Conservation (phyloP, 768 basidiomycete species). For the Tricholoma bakamatsutake region DNA sequence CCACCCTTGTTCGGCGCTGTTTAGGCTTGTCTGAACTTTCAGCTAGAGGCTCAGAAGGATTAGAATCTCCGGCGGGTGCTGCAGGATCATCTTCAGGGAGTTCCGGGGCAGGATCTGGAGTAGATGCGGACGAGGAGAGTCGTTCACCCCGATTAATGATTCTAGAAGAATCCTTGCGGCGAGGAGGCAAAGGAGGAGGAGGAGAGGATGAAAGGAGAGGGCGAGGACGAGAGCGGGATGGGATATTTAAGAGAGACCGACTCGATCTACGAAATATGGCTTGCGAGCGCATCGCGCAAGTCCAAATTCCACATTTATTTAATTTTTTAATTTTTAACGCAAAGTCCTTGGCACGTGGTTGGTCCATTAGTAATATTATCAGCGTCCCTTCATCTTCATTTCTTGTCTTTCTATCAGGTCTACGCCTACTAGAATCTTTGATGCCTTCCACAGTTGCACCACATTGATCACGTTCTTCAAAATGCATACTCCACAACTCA, state of each 20-base stretch:
- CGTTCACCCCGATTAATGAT: neutral
- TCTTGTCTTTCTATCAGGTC: slow-evolving; percentile 78
- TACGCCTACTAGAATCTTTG: slow-evolving; percentile 89
- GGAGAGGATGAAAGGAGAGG: slow-evolving; percentile 7
- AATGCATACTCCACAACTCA: slow-evolving; percentile 63
- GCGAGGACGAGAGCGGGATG: slow-evolving; percentile 14
- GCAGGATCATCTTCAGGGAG: slow-evolving; percentile 6
- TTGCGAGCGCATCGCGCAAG: slow-evolving; percentile 30
- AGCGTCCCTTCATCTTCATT: slow-evolving; percentile 19
- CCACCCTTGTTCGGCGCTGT: slow-evolving; percentile 29
- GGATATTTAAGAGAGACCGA: slow-evolving; percentile 30
- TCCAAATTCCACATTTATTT: no score
- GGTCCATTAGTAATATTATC: neutral
- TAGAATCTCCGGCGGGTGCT: slow-evolving; percentile 6
- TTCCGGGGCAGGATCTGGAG: slow-evolving; percentile 9
- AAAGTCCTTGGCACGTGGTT: neutral
- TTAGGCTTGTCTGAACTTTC: slow-evolving; percentile 44
- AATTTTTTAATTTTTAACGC: neutral
- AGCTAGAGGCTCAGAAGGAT: slow-evolving; percentile 10
- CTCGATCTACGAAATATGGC: slow-evolving; percentile 30
- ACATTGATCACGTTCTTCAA: slow-evolving; percentile 90
- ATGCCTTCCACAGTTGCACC: slow-evolving; percentile 98
- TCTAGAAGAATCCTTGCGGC: neutral
- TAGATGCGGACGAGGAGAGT: slow-evolving; percentile 4
- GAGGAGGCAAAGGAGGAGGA: slow-evolving; percentile 1